Conservation (phyloP, 352 stramenopile genomes). For the Phytophthora lateralis region DNA sequence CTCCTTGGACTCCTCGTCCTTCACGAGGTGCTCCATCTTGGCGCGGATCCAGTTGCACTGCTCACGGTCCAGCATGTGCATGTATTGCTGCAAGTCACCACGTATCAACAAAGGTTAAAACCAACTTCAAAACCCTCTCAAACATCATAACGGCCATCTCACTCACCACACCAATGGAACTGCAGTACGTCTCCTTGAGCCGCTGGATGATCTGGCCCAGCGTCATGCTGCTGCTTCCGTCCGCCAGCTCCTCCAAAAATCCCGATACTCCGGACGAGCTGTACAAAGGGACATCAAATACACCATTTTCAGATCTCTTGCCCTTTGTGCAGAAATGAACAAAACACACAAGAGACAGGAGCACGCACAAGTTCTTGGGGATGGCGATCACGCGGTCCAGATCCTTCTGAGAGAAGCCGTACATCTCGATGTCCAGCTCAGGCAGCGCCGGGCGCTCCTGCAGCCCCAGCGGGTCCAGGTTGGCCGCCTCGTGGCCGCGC, state of each 20-base stretch:
- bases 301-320: slow-evolving; percentile 1
- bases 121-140: not conserved
- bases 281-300: slow-evolving; percentile 1
- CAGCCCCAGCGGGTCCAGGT: slow-evolving; percentile 97
- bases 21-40: slow-evolving; percentile 83
- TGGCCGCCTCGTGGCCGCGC: slow-evolving; percentile 95
- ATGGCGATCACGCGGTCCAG: slow-evolving; percentile 90
- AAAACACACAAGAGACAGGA: slow-evolving; percentile 1
- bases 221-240: slow-evolving; percentile 86
- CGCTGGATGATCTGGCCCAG: slow-evolving; percentile 94
- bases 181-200: slow-evolving; percentile 97
- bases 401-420: slow-evolving; percentile 92
- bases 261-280: slow-evolving; percentile 88
- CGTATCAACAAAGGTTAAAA: slow-evolving; percentile 6
- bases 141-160: not conserved
- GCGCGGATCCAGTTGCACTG: slow-evolving; percentile 98
- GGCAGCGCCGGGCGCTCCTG: slow-evolving; percentile 60
- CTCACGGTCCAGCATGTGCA: slow-evolving; percentile 97
- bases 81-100: slow-evolving; percentile 91
- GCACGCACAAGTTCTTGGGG: slow-evolving; percentile 84
- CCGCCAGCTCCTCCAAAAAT: slow-evolving; percentile 84
- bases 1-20: slow-evolving; percentile 80
- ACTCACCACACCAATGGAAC: slow-evolving; percentile 93
- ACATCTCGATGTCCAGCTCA: slow-evolving; percentile 92
- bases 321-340: not conserved